These are phyloP conservation scores for Bathelium albidoporum DNA, from an alignment of 495 filamentous ascomycete genomes.

Conservation along the genomic window DNA sequence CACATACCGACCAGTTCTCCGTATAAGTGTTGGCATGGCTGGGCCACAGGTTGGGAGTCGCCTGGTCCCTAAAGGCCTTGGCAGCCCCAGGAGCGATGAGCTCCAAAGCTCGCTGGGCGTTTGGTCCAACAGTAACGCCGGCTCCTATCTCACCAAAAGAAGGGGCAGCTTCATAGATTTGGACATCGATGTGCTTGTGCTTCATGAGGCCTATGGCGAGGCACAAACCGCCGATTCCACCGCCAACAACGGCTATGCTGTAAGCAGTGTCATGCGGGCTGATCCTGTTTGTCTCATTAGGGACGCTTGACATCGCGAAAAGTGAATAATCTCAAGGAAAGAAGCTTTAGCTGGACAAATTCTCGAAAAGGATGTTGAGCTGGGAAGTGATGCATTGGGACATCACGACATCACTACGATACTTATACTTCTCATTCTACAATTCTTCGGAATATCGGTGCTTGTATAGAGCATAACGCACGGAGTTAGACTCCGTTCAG, in stretches of 20 bases:
- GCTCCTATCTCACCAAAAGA: conserved; percentile 19
- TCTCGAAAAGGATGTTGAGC: neutral
- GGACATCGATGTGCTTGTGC: conserved; percentile 12
- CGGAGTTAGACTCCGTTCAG: neutral
- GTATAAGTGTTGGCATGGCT: neutral
- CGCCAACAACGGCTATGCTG: conserved; percentile 12
- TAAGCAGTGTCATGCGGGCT: neutral
- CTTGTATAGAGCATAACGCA: neutral
- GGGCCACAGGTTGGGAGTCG: neutral
- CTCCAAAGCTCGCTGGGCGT: conserved; percentile 19
- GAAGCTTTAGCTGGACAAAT: neutral
- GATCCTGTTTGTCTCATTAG: neutral
- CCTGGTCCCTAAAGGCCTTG: neutral
- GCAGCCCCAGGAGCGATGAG: conserved; percentile 17
- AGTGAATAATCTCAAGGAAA: neutral
- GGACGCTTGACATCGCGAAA: neutral
- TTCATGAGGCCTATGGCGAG: conserved; percentile 27
- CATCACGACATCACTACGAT: neutral
- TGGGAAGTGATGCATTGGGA: neutral
- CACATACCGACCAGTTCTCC: neutral
- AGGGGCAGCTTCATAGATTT: conserved; percentile 2
- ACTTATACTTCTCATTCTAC: neutral
- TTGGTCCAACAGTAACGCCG: conserved; percentile 23
- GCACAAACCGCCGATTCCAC: conserved; percentile 25
- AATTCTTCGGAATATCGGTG: neutral